A percentile compares a stretch with the other conserved stretches of the same genome.
These are phyloP conservation scores for Amesomyces nigricolor DNA, from an alignment of 2,329 filamentous ascomycete genomes.

Conservation along the genomic window DNA sequence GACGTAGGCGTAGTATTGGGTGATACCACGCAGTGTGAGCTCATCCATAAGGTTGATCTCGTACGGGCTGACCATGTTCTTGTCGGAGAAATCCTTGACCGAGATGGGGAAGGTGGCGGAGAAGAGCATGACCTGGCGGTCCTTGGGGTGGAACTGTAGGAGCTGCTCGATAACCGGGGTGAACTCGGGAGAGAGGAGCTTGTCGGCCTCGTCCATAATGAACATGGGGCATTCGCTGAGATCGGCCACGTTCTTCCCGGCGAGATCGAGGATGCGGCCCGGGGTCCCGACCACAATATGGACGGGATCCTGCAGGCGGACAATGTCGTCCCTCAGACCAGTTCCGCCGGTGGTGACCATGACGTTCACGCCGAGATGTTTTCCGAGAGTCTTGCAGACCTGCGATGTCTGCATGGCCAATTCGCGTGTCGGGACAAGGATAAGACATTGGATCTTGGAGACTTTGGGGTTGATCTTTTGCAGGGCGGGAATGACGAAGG, in stretches of 20 bases:
- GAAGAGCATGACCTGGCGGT: conserved; percentile 98
- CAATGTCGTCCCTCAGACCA: conserved; percentile 90
- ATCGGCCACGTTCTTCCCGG: conserved; percentile 93
- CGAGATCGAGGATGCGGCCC: conserved; percentile 90
- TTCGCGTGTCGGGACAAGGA: conserved; percentile 94
- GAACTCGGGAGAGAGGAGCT: conserved; percentile 93
- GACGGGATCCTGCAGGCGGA: conserved; percentile 87
- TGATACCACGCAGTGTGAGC: conserved; percentile 94
- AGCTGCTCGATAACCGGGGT: conserved; percentile 96
- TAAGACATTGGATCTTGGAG: conserved; percentile 91
- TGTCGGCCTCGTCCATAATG: conserved; percentile 99
- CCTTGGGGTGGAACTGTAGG: conserved; percentile 89
- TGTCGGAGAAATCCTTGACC: conserved; percentile 96
- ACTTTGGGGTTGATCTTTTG: conserved; percentile 96
- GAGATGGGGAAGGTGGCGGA: conserved; percentile 96
- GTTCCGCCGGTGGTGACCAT: conserved; percentile 99
- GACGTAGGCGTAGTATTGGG: conserved; percentile 98
- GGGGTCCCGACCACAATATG: conserved; percentile 98
- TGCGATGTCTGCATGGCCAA: conserved; percentile 97
- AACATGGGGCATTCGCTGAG: conserved; percentile 95
- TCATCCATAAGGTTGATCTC: conserved; percentile 99
- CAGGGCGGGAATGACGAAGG: conserved; percentile 92
- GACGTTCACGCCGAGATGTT: conserved; percentile 94
- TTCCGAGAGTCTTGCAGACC: conserved; percentile 96
- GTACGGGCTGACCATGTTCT: conserved; percentile 93